Evolutionary conservation across 1,284 basidiomycete genomes (phyloP), one percentile per base, ranked within the genome.

Genomic region (Malassezia globosa): DNA sequence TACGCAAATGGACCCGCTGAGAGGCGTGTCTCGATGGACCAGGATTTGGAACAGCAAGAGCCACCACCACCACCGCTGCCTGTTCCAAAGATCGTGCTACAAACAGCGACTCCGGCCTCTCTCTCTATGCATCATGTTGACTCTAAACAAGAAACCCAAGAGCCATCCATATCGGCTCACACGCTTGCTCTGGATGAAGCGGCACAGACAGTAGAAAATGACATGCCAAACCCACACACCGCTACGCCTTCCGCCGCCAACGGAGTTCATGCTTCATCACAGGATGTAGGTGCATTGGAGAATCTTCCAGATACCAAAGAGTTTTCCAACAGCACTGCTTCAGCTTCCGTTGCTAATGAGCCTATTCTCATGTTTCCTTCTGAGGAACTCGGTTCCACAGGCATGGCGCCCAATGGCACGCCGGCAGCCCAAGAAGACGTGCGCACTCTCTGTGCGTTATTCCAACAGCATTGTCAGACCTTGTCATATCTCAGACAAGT

Each of bases 401-500:
- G 25, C 19, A 18, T 29, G 4, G 27, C 36, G 26, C 37, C 26
- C 10, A 38, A 36, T 7, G 27, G 45, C 14, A 27, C 45, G 27
- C 45, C 37, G 8, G 24, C 27, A n/a, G 37, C 18, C 22, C 26
- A 31, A 31, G 37, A 21, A 21, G 45, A 27, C 26, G 37, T 31
- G 19, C 21, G 26, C 10, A 24, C 31, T 8, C 38, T 44, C 18
- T 16, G 21, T 23, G 25, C 37, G 7, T 16, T 35, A 5, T 22
- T 50, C 10, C 13, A 24, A 21, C 42, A 36, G 31, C 49, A 37
- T 16, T 25, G 38, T 13, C 24, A 46, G 39, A 41, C 40, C 4
- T 23, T 51, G 35, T 23, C 10, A 29, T 51, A 26, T 39, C 37
- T 51, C 10, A 45, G 34, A 7, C 37, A 34, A 4, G 49, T 40